Evolutionary conservation across 1,284 basidiomycete species (phyloP), one percentile per base, ranked within the genome.

Genomic region (Trametes hirsuta): DNA sequence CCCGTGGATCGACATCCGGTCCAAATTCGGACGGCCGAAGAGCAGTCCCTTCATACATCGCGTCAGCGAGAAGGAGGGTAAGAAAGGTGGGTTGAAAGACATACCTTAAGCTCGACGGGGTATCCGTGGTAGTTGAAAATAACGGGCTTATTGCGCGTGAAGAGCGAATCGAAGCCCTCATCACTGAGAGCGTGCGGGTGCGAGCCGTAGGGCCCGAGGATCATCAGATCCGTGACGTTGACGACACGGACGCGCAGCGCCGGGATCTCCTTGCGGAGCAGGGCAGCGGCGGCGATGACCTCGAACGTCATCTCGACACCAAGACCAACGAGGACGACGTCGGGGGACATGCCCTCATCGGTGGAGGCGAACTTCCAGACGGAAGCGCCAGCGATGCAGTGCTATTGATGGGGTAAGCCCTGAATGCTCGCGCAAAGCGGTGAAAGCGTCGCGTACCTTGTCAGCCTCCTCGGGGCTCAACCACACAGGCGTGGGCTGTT

Each of bases 121-220:
- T 91, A 94, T 2, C 93, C 90, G 73, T 95, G 94, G 77, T 92
- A 95, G 76, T 93, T 94, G 77, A 94, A 83, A 69, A 92, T 82
- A 46, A 95, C 76, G 0, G 85, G 84, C 67, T 79, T 84, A 71
- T 93, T 85, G 15, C 72, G 68, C 4, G 91, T 93, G 76, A 95
- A 93, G 25, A 94, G 79, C 22, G 81, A 77, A 37, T 84, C 77
- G 71, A 91, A 95, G 53, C 84, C 84, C 1, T 81, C 81, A 46
- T 85, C 78, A 62, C 74, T 80, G 49, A 95, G 78, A 0, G 91
- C 83, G 66, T 95, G 94, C 2, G 94, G 94, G 71, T 96, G 94
- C 9, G 79, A 73, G 46, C 87, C 87, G 21, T 74, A 75, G 6
- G 82, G 77, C 15, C 84, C 84, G 40, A 95, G 81, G 59, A 95